Conservation (phyloP, 2,329 filamentous ascomycete genomes). For the Epicoccum sorghinum region DNA sequence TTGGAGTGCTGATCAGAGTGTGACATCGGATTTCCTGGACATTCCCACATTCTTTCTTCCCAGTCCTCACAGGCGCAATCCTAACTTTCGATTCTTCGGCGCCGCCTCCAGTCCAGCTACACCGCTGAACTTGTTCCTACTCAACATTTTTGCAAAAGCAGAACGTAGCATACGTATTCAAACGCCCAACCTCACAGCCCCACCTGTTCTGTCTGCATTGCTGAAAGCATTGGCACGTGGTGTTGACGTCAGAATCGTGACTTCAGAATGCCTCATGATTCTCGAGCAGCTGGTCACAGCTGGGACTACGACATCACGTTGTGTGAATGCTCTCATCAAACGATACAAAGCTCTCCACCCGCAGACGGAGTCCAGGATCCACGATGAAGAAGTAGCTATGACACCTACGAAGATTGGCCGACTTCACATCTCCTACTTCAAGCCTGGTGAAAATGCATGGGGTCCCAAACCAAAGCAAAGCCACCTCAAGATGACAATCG, state of each 20-base stretch:
- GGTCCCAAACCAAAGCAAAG: too few species aligned
- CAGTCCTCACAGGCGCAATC: constrained; percentile 74
- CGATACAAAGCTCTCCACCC: constrained; percentile 52
- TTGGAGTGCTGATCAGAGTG: too few species aligned
- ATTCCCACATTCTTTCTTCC: constrained; percentile 71
- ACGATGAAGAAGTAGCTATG: constrained; percentile 41
- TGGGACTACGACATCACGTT: constrained; percentile 72
- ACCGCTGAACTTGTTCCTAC: constrained; percentile 69
- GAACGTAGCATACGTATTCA: constrained; percentile 68
- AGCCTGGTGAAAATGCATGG: too few species aligned
- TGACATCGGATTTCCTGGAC: neutral
- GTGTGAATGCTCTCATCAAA: constrained; percentile 64
- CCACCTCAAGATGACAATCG: constrained; percentile 77
- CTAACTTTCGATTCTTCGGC: constrained; percentile 60
- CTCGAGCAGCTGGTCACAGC: constrained; percentile 82
- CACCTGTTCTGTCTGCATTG: constrained; percentile 67
- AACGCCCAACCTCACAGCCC: constrained; percentile 78
- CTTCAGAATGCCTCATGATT: constrained; percentile 73
- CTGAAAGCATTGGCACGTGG: constrained; percentile 67
- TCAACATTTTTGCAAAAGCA: constrained; percentile 66
- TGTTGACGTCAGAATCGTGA: constrained; percentile 71
- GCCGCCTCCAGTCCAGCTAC: constrained; percentile 62
- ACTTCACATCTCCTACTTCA: constrained; percentile 66
- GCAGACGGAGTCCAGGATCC: neutral
- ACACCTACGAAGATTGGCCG: constrained; percentile 48